These are phyloP conservation scores for Firmiana major DNA, from an alignment of 345 rosid species.

Conservation along the genomic window DNA sequence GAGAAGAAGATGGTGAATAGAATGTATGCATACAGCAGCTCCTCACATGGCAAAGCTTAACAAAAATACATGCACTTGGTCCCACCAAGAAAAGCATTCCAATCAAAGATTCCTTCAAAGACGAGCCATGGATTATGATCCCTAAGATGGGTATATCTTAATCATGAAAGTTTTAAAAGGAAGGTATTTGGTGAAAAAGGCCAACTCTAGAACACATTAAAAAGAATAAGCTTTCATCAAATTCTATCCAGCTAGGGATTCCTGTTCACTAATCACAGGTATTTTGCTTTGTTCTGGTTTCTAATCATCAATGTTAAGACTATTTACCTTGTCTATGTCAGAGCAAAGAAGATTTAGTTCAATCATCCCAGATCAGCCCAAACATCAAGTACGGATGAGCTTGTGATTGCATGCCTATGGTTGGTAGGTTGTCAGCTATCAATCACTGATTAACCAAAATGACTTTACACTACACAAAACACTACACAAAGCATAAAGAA, in stretches of 20 bases:
- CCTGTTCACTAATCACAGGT: background rate
- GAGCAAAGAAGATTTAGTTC: background rate
- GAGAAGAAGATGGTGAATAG: background rate
- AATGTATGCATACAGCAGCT: constrained; percentile 16
- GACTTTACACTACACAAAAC: background rate
- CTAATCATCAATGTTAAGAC: background rate
- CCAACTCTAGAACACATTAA: background rate
- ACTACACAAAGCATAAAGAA: background rate
- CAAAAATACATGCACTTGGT: background rate
- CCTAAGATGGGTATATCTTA: constrained; percentile 10
- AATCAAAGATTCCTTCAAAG: constrained; percentile 30
- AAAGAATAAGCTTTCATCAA: background rate
- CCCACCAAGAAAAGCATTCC: constrained; percentile 21
- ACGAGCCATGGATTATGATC: constrained; percentile 19
- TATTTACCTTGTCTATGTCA: background rate
- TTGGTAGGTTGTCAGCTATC: background rate
- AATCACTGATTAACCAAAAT: background rate
- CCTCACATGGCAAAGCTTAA: constrained; percentile 18
- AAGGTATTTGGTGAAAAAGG: background rate
- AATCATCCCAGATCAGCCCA: background rate
- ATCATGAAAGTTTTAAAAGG: constrained; percentile 11
- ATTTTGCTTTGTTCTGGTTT: background rate
- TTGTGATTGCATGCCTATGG: background rate
- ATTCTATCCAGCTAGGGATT: background rate
- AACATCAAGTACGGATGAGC: background rate